Base-by-base conservation (phyloP, 176 grass and related monocot genomes). In the Aegilops longissima region DNA sequence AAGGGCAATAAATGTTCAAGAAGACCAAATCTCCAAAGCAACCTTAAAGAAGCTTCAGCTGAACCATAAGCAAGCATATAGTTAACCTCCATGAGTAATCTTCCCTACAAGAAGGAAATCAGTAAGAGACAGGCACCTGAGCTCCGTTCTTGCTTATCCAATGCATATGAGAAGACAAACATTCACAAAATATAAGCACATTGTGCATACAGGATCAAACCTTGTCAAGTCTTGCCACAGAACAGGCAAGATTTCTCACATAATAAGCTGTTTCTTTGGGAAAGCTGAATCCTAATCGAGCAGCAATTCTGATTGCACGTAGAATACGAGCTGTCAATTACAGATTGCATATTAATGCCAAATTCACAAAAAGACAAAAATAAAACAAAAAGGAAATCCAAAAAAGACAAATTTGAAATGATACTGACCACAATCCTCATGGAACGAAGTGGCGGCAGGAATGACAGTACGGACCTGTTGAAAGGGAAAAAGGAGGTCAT, bases 21-120 rank as follows among this genome's bases (percentile, higher is more conserved):
- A 78, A 99, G 82, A 80, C 94, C 97, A 83, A 96, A 99, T 91
- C 85, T 94, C 94, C 97, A 99, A 80, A 99, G 92, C 86, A 99
- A 91, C 73, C 97, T 99, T 86, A 99, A 86, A 66, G 94, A 99
- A 90, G 78, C 87, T 89, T 94, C 97, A 87, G 90, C 94, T 83
- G 97, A 96, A 89, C 97, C 94, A 88, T 96, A 99, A 80, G 94
- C 94, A 89, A 99, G 85, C 94, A 99, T 99, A 88, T 99, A 96
- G 84, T 96, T 99, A 81, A 94, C 81, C 83, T 99, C 94, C 94
- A 99, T 94, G 58, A 99, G 85, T 82, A 96, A 94, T 85, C 97
- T 93, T 86, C 80, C 90, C 97, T 99, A 89, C 56, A 76, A 77
- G 24, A 34, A 31, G 80, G 76, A 52, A 78, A 79, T 70, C 18